phyloP scores from a whole-genome alignment of 768 basidiomycete species.

The Mycena belliarum region DNA sequence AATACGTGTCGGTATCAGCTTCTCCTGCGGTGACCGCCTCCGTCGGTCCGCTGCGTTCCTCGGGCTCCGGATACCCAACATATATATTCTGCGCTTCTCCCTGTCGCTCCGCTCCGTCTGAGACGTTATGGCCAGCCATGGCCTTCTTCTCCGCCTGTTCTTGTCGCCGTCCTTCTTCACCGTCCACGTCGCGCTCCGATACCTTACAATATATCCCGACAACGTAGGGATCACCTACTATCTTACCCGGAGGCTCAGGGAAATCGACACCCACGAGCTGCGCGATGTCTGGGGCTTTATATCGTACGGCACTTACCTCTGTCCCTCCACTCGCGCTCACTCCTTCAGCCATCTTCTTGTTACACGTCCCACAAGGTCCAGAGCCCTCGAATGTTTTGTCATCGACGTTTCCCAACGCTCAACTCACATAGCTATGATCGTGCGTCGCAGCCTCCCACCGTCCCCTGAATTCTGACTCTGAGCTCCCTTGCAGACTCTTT shows the following conservation, averaged over 20 bases:
- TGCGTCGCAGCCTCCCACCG: slow-evolving; percentile 45
- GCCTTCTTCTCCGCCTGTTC: slow-evolving; percentile 86
- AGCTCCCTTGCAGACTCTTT: slow-evolving; percentile 68
- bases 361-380: slow-evolving; percentile 87
- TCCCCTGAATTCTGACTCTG: slow-evolving; percentile 19
- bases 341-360: slow-evolving; percentile 83
- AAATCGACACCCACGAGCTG: slow-evolving; percentile 68
- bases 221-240: slow-evolving; percentile 93
- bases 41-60: too few species aligned
- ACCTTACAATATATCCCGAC: slow-evolving; percentile 78
- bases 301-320: slow-evolving; percentile 51
- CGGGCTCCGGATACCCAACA: too few species aligned
- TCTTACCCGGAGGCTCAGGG: slow-evolving; percentile 71
- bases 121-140: slow-evolving; percentile 66
- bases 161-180: slow-evolving; percentile 92
- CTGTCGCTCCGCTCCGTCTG: not conserved
- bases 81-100: not conserved
- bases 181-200: slow-evolving; percentile 90
- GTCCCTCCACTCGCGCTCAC: slow-evolving; percentile 15
- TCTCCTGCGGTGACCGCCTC: too few species aligned
- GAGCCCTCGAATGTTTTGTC: slow-evolving; percentile 93
- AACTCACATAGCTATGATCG: slow-evolving; percentile 94
- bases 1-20: too few species aligned
- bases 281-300: slow-evolving; percentile 89
- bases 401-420: slow-evolving; percentile 86